Evolutionary conservation across 2,329 filamentous ascomycete genomes (phyloP), one percentile per base, ranked within the genome.

Genomic region (Pestalotiopsis sp.): DNA sequence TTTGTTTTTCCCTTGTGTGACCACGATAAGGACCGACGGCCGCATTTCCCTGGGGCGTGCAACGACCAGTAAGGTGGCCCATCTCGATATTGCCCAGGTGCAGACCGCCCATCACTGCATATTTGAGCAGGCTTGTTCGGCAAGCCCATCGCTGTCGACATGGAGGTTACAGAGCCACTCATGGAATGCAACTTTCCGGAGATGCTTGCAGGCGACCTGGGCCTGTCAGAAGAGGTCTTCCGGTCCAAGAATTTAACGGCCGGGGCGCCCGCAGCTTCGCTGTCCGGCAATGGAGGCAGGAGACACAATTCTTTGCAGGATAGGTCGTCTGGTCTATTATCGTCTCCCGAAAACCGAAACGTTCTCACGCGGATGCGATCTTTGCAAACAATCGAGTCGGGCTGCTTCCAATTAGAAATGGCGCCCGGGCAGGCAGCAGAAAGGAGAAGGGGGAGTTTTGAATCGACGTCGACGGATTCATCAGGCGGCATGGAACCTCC

Each of bases 191-290:
- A 84, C 76, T 79, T 90, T 20, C 85, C 87, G 2, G 88, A 90
- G 76, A 73, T 88, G 52, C 79, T 90, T n/a, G 87, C 83, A 6
- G 82, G 81, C 69, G 86, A 90, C 71, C 78, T 89, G 61, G 84
- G 87, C 73, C 74, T 81, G 25, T 87, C 85, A 20, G 79, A 79
- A 65, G 77, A 80, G 11, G 74, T 87, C 31, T 89, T 89, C 68
- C 78, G 78, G 31, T 81, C 85, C 14, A 86, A 80, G 74, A 84
- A 83, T 68, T 84, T 89, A 82, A 87, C 86, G 5, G 83, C 86
- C 25, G 87, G 87, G 9, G 74, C 80, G 9, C 87, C 87, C 0
- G 76, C 78, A 12, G 76, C 76, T 45, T 74, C 76, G 3, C 74
- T 85, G 17, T 79, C 79, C 14, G 73, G 75, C 56, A 73, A 76